Conservation (phyloP, 2,329 filamentous ascomycete species). For the Tolypocladium inflatum region DNA sequence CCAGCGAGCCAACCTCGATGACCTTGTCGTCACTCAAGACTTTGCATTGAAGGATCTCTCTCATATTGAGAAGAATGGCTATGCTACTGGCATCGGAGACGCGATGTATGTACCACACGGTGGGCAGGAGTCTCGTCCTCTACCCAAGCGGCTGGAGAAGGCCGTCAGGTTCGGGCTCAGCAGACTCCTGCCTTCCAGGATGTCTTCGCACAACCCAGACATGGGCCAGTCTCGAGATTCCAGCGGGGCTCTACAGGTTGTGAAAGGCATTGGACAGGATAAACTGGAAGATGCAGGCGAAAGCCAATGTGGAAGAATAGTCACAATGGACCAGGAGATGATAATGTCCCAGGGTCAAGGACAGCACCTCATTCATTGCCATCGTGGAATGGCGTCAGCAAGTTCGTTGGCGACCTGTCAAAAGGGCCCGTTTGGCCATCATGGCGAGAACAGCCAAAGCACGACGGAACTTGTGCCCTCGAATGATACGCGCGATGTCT, state of each 20-base stretch:
- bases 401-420: not conserved
- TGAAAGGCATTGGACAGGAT: not conserved
- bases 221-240: not conserved
- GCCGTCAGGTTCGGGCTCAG: constrained; percentile 11
- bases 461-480: not conserved
- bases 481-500: not conserved
- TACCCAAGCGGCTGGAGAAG: constrained; percentile 20
- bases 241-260: no score
- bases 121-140: constrained; percentile 10
- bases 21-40: not conserved
- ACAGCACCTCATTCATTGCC: not conserved
- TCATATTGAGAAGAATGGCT: not conserved
- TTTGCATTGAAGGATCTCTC: not conserved
- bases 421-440: not conserved
- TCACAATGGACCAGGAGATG: not conserved
- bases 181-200: constrained; percentile 3
- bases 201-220: not conserved
- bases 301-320: not conserved
- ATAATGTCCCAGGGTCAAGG: not conserved
- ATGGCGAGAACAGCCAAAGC: not conserved
- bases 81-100: constrained; percentile 1
- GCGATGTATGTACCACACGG: not conserved
- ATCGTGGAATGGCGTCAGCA: not conserved
- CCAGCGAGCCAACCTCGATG: not conserved
- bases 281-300: not conserved